Evolutionary conservation across 805 yeast species (phyloP).

Genomic region (Wickerhamiella parazyma): DNA sequence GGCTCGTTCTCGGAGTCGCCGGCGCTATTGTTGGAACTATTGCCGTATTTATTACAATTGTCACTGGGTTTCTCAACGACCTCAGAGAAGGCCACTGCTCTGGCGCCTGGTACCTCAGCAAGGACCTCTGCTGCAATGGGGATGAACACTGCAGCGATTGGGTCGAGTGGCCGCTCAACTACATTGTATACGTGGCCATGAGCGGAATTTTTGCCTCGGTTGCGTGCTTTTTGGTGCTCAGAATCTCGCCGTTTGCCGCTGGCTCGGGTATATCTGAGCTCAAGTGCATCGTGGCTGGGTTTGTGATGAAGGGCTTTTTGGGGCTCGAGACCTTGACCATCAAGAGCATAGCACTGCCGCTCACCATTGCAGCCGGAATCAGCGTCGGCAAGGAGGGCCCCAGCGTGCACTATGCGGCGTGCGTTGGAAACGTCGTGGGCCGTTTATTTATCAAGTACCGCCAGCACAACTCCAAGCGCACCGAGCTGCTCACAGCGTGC

Average conservation of each 20-base stretch:
- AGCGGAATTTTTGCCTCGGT: conserved; percentile 48
- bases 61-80: conserved; percentile 78
- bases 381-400: conserved; percentile 98
- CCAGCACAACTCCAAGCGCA: conserved; percentile 24
- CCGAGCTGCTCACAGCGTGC: conserved; percentile 70
- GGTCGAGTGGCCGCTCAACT: conserved; percentile 49
- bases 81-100: conserved; percentile 69
- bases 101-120: conserved; percentile 52
- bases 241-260: conserved; percentile 78
- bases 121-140: conserved; percentile 73
- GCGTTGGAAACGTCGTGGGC: conserved; percentile 78
- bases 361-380: conserved; percentile 85
- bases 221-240: conserved; percentile 56
- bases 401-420: conserved; percentile 92
- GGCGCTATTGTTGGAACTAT: conserved; percentile 70
- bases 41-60: conserved; percentile 68
- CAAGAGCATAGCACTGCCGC: conserved; percentile 69
- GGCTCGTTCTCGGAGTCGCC: conserved; percentile 62
- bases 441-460: conserved; percentile 33
- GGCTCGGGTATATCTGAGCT: conserved; percentile 97
- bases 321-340: conserved; percentile 57
- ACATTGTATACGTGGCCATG: conserved; percentile 42
- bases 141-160: conserved; percentile 43
- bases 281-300: conserved; percentile 87
- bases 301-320: conserved; percentile 62